Evolutionary conservation across 2,329 filamentous ascomycete species (phyloP).

Genomic region (Fusarium sarcochroum): DNA sequence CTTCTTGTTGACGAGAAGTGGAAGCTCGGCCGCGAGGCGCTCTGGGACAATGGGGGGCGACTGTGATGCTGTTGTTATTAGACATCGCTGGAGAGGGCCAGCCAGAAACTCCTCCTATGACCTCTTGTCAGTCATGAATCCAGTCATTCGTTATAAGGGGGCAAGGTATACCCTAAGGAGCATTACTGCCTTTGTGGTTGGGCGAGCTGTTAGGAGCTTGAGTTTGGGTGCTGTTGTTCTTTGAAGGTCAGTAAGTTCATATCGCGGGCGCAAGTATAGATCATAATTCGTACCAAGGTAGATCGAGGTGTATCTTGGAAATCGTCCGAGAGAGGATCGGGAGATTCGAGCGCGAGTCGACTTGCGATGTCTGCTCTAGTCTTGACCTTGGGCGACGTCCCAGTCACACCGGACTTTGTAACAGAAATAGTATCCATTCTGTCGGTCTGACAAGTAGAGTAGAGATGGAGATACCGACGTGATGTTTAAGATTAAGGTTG

Average conservation of each 20-base stretch:
- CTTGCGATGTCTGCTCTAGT: background rate
- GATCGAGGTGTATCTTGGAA: background rate
- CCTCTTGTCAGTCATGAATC: slow-evolving; percentile 1
- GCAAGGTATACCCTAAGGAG: slow-evolving; percentile 25
- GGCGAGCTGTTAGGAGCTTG: background rate
- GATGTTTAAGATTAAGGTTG: background rate
- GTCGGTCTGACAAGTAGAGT: background rate
- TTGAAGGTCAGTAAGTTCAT: background rate
- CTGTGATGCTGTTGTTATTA: slow-evolving; percentile 1
- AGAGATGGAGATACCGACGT: background rate
- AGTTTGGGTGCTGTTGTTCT: background rate
- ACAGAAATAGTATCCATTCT: slow-evolving; percentile 9
- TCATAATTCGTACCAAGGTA: background rate
- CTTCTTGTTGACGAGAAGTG: background rate
- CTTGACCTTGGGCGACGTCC: background rate
- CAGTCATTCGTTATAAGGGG: background rate
- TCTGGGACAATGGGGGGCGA: background rate
- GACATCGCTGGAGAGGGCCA: background rate
- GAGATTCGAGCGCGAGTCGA: background rate
- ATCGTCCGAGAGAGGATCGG: slow-evolving; percentile 3
- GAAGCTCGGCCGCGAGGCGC: background rate
- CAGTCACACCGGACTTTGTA: background rate
- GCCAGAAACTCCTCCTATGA: slow-evolving; percentile 14
- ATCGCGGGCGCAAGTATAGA: background rate
- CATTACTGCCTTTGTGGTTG: background rate